A percentile compares a stretch with the other conserved stretches of the same genome.
phyloP scores from a whole-genome alignment of 2,329 filamentous ascomycete species.

The Aureobasidium lini region DNA sequence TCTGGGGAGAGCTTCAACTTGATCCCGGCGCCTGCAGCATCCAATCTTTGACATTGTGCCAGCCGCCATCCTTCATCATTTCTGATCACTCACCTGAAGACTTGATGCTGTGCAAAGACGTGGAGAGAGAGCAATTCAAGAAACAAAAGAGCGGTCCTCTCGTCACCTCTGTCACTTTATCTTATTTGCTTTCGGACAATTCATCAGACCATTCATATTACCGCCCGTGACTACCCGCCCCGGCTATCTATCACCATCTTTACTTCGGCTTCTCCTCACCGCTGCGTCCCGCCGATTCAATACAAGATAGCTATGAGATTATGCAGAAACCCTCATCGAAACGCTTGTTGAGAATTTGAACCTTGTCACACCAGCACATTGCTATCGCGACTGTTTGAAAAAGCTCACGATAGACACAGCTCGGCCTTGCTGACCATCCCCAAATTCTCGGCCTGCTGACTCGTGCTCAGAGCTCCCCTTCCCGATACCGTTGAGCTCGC shows the following conservation, averaged over 20 bases:
- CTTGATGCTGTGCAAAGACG: neutral
- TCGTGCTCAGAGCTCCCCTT: neutral
- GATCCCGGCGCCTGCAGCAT: neutral
- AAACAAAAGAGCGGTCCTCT: neutral
- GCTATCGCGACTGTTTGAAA: neutral
- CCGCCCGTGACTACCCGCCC: neutral
- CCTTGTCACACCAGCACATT: neutral
- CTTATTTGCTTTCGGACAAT: neutral
- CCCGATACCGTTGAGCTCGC: neutral
- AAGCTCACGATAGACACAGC: neutral
- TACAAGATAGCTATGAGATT: neutral
- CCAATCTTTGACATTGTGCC: neutral
- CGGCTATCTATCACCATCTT: neutral
- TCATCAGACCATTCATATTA: conserved; percentile 3
- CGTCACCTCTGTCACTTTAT: neutral
- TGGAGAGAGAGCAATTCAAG: neutral
- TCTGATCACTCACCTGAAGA: neutral
- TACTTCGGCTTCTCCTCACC: neutral
- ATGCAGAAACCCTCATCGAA: neutral
- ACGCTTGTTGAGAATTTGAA: neutral
- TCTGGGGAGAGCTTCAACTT: conserved; percentile 11
- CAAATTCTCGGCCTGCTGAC: neutral
- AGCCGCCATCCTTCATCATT: neutral
- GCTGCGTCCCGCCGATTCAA: neutral
- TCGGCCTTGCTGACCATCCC: conserved; percentile 8